These are phyloP conservation scores for Urtica urens DNA, from an alignment of 306 rosid species.

Conservation along the genomic window DNA sequence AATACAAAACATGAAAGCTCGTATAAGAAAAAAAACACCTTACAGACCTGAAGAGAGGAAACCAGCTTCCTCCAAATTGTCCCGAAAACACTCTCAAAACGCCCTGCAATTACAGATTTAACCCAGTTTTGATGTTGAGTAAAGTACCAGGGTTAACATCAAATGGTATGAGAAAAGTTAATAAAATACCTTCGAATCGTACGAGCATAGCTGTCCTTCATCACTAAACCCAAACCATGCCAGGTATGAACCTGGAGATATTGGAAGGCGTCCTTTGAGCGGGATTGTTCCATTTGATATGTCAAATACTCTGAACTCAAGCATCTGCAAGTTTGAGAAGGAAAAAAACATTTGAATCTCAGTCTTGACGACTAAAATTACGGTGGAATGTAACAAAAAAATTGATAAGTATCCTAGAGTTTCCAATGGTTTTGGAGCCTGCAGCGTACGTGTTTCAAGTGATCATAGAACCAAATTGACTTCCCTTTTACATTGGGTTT, in stretches of 20 bases:
- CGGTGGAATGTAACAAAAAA: no score
- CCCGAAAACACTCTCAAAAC: conserved; percentile 64
- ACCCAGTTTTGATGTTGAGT: conserved; percentile 14
- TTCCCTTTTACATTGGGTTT: conserved; percentile 2
- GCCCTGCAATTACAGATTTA: conserved; percentile 36
- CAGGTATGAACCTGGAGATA: conserved; percentile 77
- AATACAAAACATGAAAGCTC: not conserved
- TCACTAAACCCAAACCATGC: conserved; percentile 91
- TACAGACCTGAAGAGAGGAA: conserved; percentile 82
- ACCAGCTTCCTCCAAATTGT: conserved; percentile 90
- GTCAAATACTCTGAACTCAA: conserved; percentile 60
- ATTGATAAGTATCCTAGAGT: no score
- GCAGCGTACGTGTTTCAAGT: conserved; percentile 2
- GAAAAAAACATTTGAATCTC: not conserved
- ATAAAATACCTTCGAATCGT: conserved; percentile 69
- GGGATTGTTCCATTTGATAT: conserved; percentile 40
- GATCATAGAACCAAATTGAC: not conserved
- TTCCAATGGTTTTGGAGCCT: no score
- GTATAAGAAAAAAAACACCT: conserved; percentile 14
- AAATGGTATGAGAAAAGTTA: conserved; percentile 2
- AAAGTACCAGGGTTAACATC: conserved; percentile 3
- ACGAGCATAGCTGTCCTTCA: conserved; percentile 72
- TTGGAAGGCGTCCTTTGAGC: conserved; percentile 55
- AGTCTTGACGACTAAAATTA: no score
- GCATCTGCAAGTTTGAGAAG: conserved; percentile 33